Conservation (phyloP, 2,329 filamentous ascomycete species). For the Rutstroemia sp. region DNA sequence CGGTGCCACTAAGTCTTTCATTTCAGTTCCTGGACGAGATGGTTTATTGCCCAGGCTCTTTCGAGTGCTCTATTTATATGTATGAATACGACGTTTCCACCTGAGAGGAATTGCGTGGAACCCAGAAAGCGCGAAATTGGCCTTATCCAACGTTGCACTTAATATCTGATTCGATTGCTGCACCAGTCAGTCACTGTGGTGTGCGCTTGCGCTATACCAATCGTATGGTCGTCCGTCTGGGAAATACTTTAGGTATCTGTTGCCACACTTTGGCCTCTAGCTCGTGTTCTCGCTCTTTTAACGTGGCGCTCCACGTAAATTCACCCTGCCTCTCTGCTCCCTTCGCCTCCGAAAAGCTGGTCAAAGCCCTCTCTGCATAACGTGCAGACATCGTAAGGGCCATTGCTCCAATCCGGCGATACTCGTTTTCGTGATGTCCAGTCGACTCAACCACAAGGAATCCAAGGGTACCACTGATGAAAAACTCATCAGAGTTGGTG, state of each 20-base stretch:
- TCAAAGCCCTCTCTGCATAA: background rate
- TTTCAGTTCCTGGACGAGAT: too few relatives aligned
- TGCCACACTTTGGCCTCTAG: background rate
- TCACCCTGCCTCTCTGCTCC: background rate
- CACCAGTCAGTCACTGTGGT: too few relatives aligned
- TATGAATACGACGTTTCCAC: too few relatives aligned
- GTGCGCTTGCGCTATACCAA: background rate
- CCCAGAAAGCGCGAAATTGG: too few relatives aligned
- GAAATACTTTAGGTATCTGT: background rate
- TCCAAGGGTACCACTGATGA: background rate
- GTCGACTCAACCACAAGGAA: constrained; percentile 14
- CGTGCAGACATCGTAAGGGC: background rate
- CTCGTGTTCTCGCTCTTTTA: background rate
- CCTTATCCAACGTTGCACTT: too few relatives aligned
- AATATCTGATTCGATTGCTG: too few relatives aligned
- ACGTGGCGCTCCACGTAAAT: background rate
- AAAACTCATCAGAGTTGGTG: background rate
- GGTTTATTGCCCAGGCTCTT: too few relatives aligned
- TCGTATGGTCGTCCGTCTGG: background rate
- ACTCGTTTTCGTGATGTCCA: constrained; percentile 4
- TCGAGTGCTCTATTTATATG: too few relatives aligned
- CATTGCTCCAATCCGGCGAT: constrained; percentile 11
- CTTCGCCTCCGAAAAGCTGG: background rate
- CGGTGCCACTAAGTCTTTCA: too few relatives aligned
- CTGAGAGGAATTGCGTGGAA: too few relatives aligned